Base-by-base conservation (phyloP, 495 filamentous ascomycete species). In the Friedmanniomyces simplex region DNA sequence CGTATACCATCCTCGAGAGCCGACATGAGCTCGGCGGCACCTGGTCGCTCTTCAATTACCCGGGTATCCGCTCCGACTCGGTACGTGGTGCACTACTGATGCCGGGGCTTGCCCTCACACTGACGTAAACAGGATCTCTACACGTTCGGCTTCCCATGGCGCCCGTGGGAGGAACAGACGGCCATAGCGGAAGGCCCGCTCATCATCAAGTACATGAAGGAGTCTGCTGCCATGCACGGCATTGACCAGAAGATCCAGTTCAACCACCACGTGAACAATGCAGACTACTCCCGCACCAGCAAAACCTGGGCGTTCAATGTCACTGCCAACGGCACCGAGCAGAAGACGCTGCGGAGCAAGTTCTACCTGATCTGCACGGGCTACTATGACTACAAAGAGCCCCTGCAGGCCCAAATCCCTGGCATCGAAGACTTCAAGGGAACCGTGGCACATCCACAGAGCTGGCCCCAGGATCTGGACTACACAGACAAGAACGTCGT, bases 31-130 rank as follows among this genome's bases (percentile, higher is more conserved):
- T 87, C 5, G 85, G 85, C 13, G 85, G 85, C 0, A 89, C 85
- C 0, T 88, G 84, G 84, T 79, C 81, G 64, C 77, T 87, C 39
- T 88, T 85, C 71, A 77, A 76, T 30, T 89, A 87, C 52, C 84
- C 85, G 10, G 84, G 85, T 0, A 46, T 63, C 43, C 28, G 55
- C 21, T 50, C 45, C 26, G 55, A 57, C 36, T 43, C 55, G 12
- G 55, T 57, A 50, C 8, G 55, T 84, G 69, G 76, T 74, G 25
- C 87, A 85, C 81, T 83, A 52, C 82, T 81, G 42, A 84, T n/a
- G 87, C 69, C 83, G 80, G 2, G 12, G 12, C 36, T 12, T 22
- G 34, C 21, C 21, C 21, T 6, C 20, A 32, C 11, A 18, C 52
- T 54, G 37, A 54, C 41, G n/a, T 7, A 2, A 11, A 5, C 26